Percentiles rank a stretch among this genome's conserved stretches.
These are phyloP conservation scores for Hypoxylon sp. DNA, from an alignment of 2,329 filamentous ascomycete species.

Conservation along the genomic window DNA sequence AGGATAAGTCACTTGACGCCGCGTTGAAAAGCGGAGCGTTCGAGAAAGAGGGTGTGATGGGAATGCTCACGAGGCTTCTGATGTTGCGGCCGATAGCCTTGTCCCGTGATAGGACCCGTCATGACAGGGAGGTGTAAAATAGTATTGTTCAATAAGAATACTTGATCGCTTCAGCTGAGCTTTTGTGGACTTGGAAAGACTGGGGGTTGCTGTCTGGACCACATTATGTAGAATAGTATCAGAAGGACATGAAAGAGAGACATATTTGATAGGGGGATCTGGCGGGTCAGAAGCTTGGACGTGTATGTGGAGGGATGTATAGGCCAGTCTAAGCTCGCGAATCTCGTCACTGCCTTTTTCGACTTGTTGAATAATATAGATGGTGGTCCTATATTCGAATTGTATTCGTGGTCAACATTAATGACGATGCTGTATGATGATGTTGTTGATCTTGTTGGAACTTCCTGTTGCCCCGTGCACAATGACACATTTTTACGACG, in stretches of 20 bases:
- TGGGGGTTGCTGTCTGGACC: background rate
- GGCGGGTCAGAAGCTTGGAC: constrained; percentile 8
- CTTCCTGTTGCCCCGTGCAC: constrained; percentile 42
- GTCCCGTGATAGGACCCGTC: constrained; percentile 37
- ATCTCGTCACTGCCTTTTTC: background rate
- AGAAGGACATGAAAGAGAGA: background rate
- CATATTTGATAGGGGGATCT: constrained; percentile 1
- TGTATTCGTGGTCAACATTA: background rate
- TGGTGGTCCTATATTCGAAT: constrained; percentile 1
- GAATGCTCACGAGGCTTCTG: constrained; percentile 44
- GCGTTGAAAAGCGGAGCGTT: constrained; percentile 33
- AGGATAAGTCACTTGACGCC: constrained; percentile 42
- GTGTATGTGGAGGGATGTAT: constrained; percentile 8
- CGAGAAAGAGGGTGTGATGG: constrained; percentile 43
- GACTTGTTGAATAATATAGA: background rate
- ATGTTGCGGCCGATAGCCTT: constrained; percentile 31
- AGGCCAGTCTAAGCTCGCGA: constrained; percentile 10
- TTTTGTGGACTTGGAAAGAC: background rate
- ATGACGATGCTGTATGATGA: constrained; percentile 19
- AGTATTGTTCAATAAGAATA: background rate
- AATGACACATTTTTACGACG: constrained; percentile 33
- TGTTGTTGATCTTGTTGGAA: constrained; percentile 8
- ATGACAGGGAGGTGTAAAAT: background rate
- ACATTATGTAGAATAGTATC: background rate
- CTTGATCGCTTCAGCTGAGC: background rate